Evolutionary conservation across 306 rosid genomes (phyloP).

Genomic region (Gastrolobium villosum): DNA sequence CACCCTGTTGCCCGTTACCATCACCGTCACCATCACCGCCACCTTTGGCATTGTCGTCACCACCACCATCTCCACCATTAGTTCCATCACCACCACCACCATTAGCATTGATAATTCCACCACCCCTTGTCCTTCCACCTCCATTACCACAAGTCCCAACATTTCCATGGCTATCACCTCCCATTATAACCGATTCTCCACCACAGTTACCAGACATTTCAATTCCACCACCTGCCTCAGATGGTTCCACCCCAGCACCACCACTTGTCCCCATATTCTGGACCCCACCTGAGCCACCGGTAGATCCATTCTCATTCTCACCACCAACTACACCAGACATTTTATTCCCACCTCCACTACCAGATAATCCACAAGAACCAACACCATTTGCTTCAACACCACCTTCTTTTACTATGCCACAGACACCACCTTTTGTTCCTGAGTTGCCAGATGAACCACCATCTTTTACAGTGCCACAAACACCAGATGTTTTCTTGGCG

Average conservation of each 20-base stretch:
- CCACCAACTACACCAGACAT: constrained; percentile 52
- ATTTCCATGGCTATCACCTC: constrained; percentile 64
- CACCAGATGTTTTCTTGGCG: constrained; percentile 25
- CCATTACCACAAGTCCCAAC: constrained; percentile 55
- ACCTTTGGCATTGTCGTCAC: constrained; percentile 28
- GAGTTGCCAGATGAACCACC: constrained; percentile 52
- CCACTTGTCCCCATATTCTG: constrained; percentile 65
- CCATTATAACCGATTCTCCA: constrained; percentile 24
- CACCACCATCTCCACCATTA: constrained; percentile 30
- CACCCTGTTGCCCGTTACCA: constrained; percentile 27
- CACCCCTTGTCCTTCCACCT: constrained; percentile 61
- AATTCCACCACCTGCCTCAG: constrained; percentile 38
- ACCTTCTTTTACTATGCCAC: constrained; percentile 4
- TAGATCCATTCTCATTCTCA: constrained; percentile 50
- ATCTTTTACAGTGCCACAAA: not conserved
- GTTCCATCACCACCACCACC: constrained; percentile 46
- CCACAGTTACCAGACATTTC: constrained; percentile 36
- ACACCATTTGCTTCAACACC: constrained; percentile 43
- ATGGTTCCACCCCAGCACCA: constrained; percentile 47
- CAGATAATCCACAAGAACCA: constrained; percentile 43
- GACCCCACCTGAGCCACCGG: constrained; percentile 53
- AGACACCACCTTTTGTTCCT: constrained; percentile 49
- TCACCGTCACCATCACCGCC: not conserved
- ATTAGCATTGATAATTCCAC: constrained; percentile 46
- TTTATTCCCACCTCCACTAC: constrained; percentile 31